Base-by-base conservation (phyloP, 768 basidiomycete species). In the Gautieria morchelliformis region DNA sequence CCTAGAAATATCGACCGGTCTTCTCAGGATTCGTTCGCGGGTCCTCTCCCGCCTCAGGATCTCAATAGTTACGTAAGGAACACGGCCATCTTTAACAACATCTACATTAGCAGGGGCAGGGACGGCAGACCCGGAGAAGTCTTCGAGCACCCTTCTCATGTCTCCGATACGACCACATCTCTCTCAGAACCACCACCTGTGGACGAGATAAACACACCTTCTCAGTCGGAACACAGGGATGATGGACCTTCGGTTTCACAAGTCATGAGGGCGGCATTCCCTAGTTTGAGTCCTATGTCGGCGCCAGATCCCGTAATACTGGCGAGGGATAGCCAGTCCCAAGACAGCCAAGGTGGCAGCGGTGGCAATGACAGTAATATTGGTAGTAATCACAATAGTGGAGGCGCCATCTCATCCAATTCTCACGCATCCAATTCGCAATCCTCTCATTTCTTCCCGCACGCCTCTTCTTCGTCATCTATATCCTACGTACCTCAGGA, bases 21-120 rank as follows among this genome's bases (percentile, higher is more conserved):
- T 27, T 57, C 56, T 19, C 56, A 57, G 47, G 56, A 57, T 19
- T 57, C 56, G 12, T 57, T 57, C 45, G 56, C 56, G 17, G 56
- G 56, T 15, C 48, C 56, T 27, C 47, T 32, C 30, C n/a, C 37
- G 10, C 56, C 30, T n/a, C 56, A 50, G n/a, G 56, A 57, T 32
- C 24, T 57, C 10, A 57, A 48, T 27, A 6, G 22, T 12, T 57
- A 49, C 20, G 48, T 50, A 17, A 6, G 46, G 20, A 57, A 24
- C 37, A 33, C 45, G 20, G 32, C 10, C 9, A 22, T 57, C 17
- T 41, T 57, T 11, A 57, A 50, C 42, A 57, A 49, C n/a, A 33
- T 37, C 46, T 39, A 27, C 47, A 50, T 57, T 27, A 46, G 56
- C 22, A 47, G 32, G 19, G 47, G 47, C 2, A 24, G 32, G 40